A percentile compares a stretch with the other conserved stretches of the same genome.
Evolutionary conservation across 768 basidiomycete species (phyloP).

Genomic region (Phylloporus rhodoxanthus): DNA sequence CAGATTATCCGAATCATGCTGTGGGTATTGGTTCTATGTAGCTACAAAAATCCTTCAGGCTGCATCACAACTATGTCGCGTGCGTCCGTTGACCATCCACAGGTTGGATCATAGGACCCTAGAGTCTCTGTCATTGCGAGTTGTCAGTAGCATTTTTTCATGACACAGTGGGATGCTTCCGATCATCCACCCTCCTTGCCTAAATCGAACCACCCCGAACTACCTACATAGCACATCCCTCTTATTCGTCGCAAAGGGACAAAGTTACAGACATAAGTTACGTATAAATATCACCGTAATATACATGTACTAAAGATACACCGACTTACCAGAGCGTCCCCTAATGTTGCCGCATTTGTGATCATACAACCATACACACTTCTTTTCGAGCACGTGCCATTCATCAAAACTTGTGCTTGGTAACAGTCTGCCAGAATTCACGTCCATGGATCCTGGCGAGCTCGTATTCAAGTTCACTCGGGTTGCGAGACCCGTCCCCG

Average conservation of each 20-base stretch:
- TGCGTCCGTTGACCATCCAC: no score
- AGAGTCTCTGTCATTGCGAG: no score
- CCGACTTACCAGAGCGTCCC: neutral
- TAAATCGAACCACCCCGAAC: no score
- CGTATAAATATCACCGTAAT: neutral
- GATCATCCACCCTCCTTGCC: no score
- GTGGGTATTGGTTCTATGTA: no score
- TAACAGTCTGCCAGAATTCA: conserved; percentile 44
- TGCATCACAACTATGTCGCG: no score
- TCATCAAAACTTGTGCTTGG: conserved; percentile 30
- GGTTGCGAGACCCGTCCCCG: conserved; percentile 41
- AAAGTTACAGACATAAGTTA: neutral
- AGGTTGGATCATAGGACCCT: no score
- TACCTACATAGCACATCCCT: no score
- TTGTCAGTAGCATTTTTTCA: no score
- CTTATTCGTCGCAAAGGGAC: neutral
- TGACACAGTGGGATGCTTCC: no score
- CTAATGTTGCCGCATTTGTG: neutral
- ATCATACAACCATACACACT: neutral
- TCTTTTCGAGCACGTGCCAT: neutral
- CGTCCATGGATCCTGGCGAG: conserved; percentile 49
- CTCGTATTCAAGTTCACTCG: conserved; percentile 45
- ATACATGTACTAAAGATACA: neutral
- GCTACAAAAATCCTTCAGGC: no score
- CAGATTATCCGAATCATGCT: no score